Conservation (phyloP, 1,139 yeast species). For the Pichia sp. region DNA sequence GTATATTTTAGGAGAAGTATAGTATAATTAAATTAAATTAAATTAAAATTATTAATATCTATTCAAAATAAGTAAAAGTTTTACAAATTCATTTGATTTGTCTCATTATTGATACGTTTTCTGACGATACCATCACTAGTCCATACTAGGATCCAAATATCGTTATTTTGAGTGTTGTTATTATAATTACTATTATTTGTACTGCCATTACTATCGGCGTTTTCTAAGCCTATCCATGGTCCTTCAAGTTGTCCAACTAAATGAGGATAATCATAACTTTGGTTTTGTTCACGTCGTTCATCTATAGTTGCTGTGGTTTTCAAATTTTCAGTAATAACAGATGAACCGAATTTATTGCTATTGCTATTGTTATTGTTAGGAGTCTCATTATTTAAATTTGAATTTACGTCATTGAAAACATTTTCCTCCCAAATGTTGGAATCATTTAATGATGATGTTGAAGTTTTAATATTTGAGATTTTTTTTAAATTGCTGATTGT, state of each 20-base stretch:
- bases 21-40: not conserved
- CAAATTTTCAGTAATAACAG: constrained; percentile 14
- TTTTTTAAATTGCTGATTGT: not conserved
- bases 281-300: constrained; percentile 53
- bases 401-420: not conserved
- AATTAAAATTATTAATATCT: too few relatives aligned
- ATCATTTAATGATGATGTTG: not conserved
- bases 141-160: constrained; percentile 33
- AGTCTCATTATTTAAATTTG: constrained; percentile 1
- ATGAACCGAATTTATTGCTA: not conserved
- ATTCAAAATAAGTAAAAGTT: not conserved
- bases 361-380: not conserved
- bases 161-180: constrained; percentile 32
- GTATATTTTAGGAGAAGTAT: constrained; percentile 10
- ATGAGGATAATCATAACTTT: constrained; percentile 71
- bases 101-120: constrained; percentile 39
- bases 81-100: constrained; percentile 4
- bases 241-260: constrained; percentile 67
- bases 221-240: constrained; percentile 69
- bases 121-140: constrained; percentile 53
- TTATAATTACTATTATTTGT: not conserved
- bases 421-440: constrained; percentile 2
- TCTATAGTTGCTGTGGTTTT: constrained; percentile 36
- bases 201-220: constrained; percentile 24
- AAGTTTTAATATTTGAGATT: not conserved